A percentile compares a stretch with the other conserved stretches of the same genome.
Conservation (phyloP, 805 yeast genomes). For the Wickerhamomyces ciferrii region DNA sequence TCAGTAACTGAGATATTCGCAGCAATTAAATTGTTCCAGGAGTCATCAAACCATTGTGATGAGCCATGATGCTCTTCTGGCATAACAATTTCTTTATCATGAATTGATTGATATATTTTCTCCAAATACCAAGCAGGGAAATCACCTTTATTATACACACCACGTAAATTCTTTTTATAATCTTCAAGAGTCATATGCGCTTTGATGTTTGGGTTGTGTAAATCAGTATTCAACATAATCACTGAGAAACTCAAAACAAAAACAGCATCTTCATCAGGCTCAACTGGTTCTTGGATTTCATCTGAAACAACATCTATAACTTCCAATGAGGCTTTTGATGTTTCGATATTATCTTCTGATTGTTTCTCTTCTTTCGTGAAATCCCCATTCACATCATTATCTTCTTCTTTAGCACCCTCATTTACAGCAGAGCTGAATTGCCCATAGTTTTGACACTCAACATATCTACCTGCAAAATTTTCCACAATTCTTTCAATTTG, state of each 20-base stretch:
- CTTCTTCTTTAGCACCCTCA: conserved; percentile 11
- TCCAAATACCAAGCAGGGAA: conserved; percentile 84
- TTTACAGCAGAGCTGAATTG: too few relatives aligned
- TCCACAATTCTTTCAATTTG: conserved; percentile 93
- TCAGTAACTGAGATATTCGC: conserved; percentile 30
- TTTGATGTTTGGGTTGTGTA: conserved; percentile 89
- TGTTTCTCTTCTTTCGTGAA: neutral
- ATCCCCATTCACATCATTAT: conserved; percentile 8
- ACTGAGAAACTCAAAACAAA: conserved; percentile 88
- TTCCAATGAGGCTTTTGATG: conserved; percentile 17
- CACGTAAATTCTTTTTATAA: conserved; percentile 74
- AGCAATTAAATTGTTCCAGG: conserved; percentile 67
- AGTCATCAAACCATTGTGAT: conserved; percentile 86
- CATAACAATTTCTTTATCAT: conserved; percentile 87
- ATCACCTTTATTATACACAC: conserved; percentile 70
- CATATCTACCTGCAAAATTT: conserved; percentile 76
- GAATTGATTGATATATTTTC: conserved; percentile 74
- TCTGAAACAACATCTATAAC: conserved; percentile 19
- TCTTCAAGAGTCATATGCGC: conserved; percentile 86
- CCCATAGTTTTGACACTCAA: conserved; percentile 48
- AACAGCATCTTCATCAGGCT: conserved; percentile 81
- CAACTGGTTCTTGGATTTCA: conserved; percentile 41
- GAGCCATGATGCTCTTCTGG: conserved; percentile 97
- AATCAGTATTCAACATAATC: conserved; percentile 90
- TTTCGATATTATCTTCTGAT: neutral